Percentiles rank a stretch among this genome's conserved stretches.
These are phyloP conservation scores for Blechomonas ayalai DNA, from an alignment of 208 protist species.

Conservation along the genomic window DNA sequence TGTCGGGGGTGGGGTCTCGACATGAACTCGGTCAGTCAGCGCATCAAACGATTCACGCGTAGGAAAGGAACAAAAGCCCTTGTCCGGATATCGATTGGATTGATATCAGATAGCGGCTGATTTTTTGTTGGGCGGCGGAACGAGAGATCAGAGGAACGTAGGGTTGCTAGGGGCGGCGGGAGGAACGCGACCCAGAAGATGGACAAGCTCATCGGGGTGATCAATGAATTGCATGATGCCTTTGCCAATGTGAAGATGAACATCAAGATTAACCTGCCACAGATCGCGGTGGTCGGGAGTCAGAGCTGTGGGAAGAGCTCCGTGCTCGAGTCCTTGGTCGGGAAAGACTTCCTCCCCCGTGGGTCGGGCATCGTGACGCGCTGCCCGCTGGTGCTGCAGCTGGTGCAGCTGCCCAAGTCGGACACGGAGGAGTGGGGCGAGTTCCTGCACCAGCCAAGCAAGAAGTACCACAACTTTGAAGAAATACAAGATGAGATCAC, in stretches of 20 bases:
- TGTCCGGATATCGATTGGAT: too few species aligned
- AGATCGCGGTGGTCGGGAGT: constrained; percentile 98
- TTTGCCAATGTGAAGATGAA: constrained; percentile 88
- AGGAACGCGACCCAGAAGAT: too few species aligned
- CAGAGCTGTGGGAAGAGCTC: constrained; percentile 96
- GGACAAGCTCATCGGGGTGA: constrained; percentile 95
- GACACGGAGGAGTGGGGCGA: constrained; percentile 78
- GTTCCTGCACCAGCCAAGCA: constrained; percentile 84
- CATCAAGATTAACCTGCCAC: constrained; percentile 95
- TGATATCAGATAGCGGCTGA: background rate
- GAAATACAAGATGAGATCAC: constrained; percentile 95
- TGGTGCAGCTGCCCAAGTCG: constrained; percentile 82
- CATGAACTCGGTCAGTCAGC: too few species aligned
- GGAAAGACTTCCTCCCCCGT: constrained; percentile 98
- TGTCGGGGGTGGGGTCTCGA: too few species aligned
- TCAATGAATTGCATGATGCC: constrained; percentile 97
- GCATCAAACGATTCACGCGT: too few species aligned
- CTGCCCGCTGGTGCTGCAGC: constrained; percentile 98
- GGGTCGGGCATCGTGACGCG: constrained; percentile 99
- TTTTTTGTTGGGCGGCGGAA: background rate
- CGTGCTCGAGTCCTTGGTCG: constrained; percentile 99
- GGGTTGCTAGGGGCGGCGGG: too few species aligned
- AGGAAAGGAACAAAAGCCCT: too few species aligned
- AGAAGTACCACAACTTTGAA: constrained; percentile 94
- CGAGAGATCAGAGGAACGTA: constrained; percentile 2